phyloP scores from a whole-genome alignment of 2,329 filamentous ascomycete species.

The Sphaceloma murrayae region DNA sequence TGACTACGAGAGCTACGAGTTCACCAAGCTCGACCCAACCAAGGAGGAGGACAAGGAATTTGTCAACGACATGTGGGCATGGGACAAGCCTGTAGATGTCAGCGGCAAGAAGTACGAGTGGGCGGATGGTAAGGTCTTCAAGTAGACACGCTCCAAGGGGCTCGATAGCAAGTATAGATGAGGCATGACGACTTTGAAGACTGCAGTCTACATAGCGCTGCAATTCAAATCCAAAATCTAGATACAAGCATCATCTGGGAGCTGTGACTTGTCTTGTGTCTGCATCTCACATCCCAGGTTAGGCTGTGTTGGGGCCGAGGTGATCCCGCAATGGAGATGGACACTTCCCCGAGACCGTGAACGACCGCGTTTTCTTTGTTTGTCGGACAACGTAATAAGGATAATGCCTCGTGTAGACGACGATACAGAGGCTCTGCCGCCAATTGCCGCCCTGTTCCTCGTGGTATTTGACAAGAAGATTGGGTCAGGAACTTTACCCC shows the following conservation, averaged over 20 bases:
- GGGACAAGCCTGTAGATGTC: constrained; percentile 74
- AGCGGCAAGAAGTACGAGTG: constrained; percentile 82
- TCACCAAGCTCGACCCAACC: constrained; percentile 88
- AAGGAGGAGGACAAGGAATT: constrained; percentile 78
- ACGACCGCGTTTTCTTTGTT: too few relatives aligned
- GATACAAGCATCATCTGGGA: too few relatives aligned
- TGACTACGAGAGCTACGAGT: constrained; percentile 92
- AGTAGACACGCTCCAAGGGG: constrained; percentile 52
- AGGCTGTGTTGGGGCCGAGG: constrained; percentile 8
- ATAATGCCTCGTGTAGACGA: constrained; percentile 14
- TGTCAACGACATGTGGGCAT: constrained; percentile 79
- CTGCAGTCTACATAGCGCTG: constrained; percentile 10
- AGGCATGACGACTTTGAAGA: constrained; percentile 10
- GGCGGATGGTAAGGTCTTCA: constrained; percentile 96
- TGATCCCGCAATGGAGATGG: constrained; percentile 4
- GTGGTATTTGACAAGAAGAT: constrained; percentile 32
- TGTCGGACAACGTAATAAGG: too few relatives aligned
- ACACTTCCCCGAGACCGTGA: neutral
- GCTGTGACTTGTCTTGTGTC: too few relatives aligned
- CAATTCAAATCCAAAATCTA: neutral
- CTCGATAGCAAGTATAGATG: neutral
- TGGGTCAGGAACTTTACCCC: constrained; percentile 23
- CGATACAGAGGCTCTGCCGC: constrained; percentile 19
- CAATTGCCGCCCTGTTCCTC: constrained; percentile 29
- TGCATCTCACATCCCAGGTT: too few relatives aligned